Evolutionary conservation across 306 rosid species (phyloP), one percentile per base, ranked within the genome.

Genomic region (Prinsepia uniflora): DNA sequence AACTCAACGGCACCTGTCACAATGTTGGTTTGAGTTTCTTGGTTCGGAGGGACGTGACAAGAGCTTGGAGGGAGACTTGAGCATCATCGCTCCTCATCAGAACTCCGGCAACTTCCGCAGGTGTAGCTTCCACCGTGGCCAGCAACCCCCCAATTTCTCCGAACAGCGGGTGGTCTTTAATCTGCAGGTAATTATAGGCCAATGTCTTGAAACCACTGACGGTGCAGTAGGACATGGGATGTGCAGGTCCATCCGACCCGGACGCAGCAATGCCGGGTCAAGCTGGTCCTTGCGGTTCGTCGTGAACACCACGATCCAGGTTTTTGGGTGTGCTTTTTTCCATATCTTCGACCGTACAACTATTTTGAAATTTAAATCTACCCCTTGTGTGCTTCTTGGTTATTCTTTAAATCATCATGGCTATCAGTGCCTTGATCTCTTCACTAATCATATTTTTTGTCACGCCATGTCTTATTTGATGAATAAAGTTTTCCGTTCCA

Each of bases 221-320:
- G 63, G 72, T 56, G 79, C 87, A 81, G 74, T 70, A 86, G 4
- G 85, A 81, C 89, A 83, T 64, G 53, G 70, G 60, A 88, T 72
- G 66, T 85, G 88, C 82, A 81, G 52, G 72, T 88, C 92, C 90
- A 85, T 85, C 10, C 90, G 83, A 8, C 90, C 88, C 2, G 82
- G 85, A 49, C 92, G 84, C 72, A 81, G 75, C 73, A 82, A 80
- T 5, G 91, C 91, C 0, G 81, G 86, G 65, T 89, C 88, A 22
- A 84, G 73, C 20, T 78, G 81, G 7, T 83, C 85, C 75, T 82
- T 78, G 78, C 71, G 70, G 20, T 88, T 83, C 1, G 87, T 84
- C 2, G 91, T 84, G 24, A 76, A 83, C 65, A 83, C 81, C 0
- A 89, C 50, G 53, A 84, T 81, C 63, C n/a, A 24, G 30, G 30